phyloP scores from a whole-genome alignment of 805 yeast genomes.

The Saccharomycopsis javanensis region DNA sequence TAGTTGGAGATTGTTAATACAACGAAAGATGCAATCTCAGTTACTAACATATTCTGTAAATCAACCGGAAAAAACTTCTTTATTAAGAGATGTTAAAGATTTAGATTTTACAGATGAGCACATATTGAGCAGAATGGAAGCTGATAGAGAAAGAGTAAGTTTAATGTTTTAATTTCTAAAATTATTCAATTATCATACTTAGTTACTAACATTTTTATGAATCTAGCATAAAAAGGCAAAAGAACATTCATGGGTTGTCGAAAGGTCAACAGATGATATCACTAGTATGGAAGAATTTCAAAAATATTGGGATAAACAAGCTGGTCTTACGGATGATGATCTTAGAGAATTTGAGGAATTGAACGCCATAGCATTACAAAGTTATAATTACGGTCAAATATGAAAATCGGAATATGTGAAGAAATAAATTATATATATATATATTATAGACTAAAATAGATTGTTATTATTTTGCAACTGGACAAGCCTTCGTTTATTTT shows the following conservation, averaged over 20 bases:
- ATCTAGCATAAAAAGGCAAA: constrained; percentile 62
- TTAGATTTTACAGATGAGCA: constrained; percentile 34
- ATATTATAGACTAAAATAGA: not conserved
- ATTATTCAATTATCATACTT: not conserved
- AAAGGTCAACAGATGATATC: constrained; percentile 31
- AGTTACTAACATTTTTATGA: not conserved
- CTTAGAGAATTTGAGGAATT: constrained; percentile 43
- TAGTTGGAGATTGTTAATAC: constrained; percentile 12
- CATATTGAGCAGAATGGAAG: constrained; percentile 74
- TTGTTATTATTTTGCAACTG: too few relatives aligned
- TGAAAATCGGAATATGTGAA: not conserved
- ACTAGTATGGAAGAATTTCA: constrained; percentile 42
- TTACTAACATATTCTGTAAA: not conserved
- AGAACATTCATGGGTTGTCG: constrained; percentile 69
- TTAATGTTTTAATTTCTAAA: not conserved
- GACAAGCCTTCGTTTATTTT: too few relatives aligned
- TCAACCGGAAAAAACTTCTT: not conserved
- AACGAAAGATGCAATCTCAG: not conserved
- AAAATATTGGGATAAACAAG: constrained; percentile 30
- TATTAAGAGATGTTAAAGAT: not conserved
- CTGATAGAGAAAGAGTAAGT: constrained; percentile 65
- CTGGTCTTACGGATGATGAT: constrained; percentile 36
- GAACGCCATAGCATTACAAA: constrained; percentile 41
- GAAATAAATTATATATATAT: not conserved
- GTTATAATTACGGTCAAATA: constrained; percentile 29